Conservation (phyloP, 2,329 filamentous ascomycete species). For the Dissoconium aciculare region DNA sequence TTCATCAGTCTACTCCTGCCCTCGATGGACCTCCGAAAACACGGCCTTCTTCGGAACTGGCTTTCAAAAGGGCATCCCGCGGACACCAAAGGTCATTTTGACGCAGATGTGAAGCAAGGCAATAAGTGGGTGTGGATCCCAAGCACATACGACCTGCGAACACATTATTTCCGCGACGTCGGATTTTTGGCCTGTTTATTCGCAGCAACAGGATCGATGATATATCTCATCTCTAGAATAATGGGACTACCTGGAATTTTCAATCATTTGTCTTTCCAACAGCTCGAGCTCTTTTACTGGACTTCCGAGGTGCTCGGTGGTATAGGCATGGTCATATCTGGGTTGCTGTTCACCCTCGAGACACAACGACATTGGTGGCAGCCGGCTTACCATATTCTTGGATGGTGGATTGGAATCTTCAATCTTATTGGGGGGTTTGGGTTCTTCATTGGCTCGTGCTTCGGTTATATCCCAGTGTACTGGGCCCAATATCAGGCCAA, state of each 20-base stretch:
- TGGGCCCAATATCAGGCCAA: slow-evolving; percentile 20
- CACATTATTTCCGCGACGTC: slow-evolving; percentile 18
- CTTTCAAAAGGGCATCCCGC: too few relatives aligned
- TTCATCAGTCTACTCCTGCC: too few relatives aligned
- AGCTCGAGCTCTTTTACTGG: slow-evolving; percentile 16
- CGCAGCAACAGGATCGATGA: slow-evolving; percentile 15
- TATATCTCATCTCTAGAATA: slow-evolving; percentile 19
- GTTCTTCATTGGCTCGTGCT: slow-evolving; percentile 17
- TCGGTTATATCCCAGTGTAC: slow-evolving; percentile 14
- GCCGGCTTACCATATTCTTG: slow-evolving; percentile 14
- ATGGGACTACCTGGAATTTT: slow-evolving; percentile 18
- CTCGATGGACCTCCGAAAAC: too few relatives aligned
- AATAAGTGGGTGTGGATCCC: slow-evolving; percentile 22
- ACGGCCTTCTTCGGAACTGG: too few relatives aligned
- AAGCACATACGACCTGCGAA: slow-evolving; percentile 12
- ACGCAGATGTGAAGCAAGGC: too few relatives aligned
- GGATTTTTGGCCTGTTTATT: slow-evolving; percentile 19
- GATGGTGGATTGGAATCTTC: slow-evolving; percentile 20
- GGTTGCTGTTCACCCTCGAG: slow-evolving; percentile 19
- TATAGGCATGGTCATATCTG: slow-evolving; percentile 16
- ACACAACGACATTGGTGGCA: slow-evolving; percentile 20
- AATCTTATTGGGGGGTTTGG: slow-evolving; percentile 17
- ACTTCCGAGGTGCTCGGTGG: slow-evolving; percentile 17
- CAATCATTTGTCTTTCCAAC: slow-evolving; percentile 9
- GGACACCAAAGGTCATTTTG: too few relatives aligned